Base-by-base conservation (phyloP, 192 early-diverging fungal species). In the Umbelopsis vinacea region DNA sequence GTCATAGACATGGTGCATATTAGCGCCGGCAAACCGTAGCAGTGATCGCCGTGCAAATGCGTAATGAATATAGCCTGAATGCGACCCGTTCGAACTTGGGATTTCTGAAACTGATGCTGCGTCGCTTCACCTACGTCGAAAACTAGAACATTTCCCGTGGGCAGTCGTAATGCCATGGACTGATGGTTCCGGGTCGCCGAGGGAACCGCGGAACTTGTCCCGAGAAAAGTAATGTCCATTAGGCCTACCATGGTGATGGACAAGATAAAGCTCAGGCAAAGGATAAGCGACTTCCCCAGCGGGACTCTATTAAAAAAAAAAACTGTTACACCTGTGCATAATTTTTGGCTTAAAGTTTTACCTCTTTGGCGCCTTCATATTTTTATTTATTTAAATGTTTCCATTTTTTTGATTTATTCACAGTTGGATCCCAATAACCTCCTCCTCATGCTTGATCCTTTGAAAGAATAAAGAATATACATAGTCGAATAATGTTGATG, bases 131-230 rank as follows among this genome's bases (percentile, higher is more conserved):
- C 86, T 57, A 78, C 81, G 40, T 88, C 86, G 74, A 88, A 81
- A 29, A 88, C 29, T 72, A 77, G 83, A 23, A 79, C 60, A 15
- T 82, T 76, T 15, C 83, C 81, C 22, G 83, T 71, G 29, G 57
- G 29, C 4, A 79, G 9, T 14, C 77, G 74, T 3, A 88, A 11
- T 14, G 83, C 85, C 46, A 88, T 81, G 2, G 78, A 57, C 38
- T 83, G 84, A 66, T 86, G 85, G 55, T 87, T 87, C 48, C 87
- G 75, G 14, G 87, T 88, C 0, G 71, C 45, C 24, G 83, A 86
- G n/a, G 87, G 87, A 52, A 88, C 86, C 12, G 86, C 85, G 43
- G 83, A 86, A 35, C 81, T 76, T 21, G 87, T 88, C 24, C 87
- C 87, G 22, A 88, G 76, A 73, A 88, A 88, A 2, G 77, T 83